phyloP scores from a whole-genome alignment of 2,329 filamentous ascomycete species.

The Fusarium longipes region DNA sequence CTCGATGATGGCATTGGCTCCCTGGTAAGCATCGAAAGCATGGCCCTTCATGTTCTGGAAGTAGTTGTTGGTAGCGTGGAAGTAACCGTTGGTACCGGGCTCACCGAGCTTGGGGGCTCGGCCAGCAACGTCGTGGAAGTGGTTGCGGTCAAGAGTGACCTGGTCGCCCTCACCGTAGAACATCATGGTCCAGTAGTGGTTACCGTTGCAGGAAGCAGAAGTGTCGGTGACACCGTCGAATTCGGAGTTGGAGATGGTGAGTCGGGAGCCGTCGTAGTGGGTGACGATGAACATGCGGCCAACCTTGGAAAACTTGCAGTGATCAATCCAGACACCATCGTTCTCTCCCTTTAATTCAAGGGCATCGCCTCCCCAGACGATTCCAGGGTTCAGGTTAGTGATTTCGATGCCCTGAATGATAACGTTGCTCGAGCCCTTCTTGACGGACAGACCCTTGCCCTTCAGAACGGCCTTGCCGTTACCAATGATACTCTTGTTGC shows the following conservation, averaged over 20 bases:
- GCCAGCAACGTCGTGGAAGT: constrained; percentile 46
- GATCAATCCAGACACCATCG: constrained; percentile 49
- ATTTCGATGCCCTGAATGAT: constrained; percentile 63
- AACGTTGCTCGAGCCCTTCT: constrained; percentile 58
- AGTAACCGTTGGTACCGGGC: constrained; percentile 31
- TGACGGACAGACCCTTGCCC: constrained; percentile 58
- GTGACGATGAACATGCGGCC: constrained; percentile 55
- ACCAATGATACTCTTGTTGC: constrained; percentile 48
- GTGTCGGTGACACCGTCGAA: constrained; percentile 52
- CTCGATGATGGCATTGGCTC: constrained; percentile 43
- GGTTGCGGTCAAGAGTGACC: constrained; percentile 44
- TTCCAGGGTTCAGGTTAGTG: constrained; percentile 56
- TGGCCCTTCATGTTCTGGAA: constrained; percentile 53
- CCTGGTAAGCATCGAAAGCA: constrained; percentile 62
- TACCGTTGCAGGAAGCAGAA: constrained; percentile 47
- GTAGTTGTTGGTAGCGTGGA: constrained; percentile 47
- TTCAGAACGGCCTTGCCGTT: constrained; percentile 45
- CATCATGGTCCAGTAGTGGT: constrained; percentile 52
- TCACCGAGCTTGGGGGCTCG: constrained; percentile 49
- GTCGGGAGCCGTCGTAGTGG: constrained; percentile 49
- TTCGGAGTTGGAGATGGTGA: constrained; percentile 55
- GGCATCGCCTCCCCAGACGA: constrained; percentile 49
- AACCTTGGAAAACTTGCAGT: constrained; percentile 55
- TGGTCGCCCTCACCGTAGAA: constrained; percentile 46
- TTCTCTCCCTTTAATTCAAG: constrained; percentile 53